These are phyloP conservation scores for Fusarium drepaniforme DNA, from an alignment of 2,329 filamentous ascomycete genomes.

Conservation along the genomic window DNA sequence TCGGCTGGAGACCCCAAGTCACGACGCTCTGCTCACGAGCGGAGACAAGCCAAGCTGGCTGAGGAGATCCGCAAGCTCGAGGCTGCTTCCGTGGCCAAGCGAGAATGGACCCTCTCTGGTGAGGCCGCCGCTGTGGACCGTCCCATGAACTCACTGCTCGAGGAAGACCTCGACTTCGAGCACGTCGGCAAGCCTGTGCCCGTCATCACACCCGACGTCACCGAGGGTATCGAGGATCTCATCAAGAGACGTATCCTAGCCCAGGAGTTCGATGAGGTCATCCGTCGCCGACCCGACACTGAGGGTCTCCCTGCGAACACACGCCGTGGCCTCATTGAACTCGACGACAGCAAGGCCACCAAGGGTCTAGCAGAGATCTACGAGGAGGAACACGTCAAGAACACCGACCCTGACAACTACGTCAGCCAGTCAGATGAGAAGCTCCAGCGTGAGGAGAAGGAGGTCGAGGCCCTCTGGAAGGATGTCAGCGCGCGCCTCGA, in stretches of 20 bases:
- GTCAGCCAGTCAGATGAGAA: constrained; percentile 87
- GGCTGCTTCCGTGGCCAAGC: constrained; percentile 87
- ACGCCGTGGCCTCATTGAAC: constrained; percentile 79
- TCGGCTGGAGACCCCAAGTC: constrained; percentile 78
- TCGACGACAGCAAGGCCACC: constrained; percentile 89
- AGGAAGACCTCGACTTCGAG: constrained; percentile 96
- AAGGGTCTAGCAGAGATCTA: constrained; percentile 93
- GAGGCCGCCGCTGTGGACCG: constrained; percentile 87
- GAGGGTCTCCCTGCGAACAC: constrained; percentile 70
- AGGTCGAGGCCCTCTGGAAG: constrained; percentile 87
- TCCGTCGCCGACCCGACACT: constrained; percentile 83
- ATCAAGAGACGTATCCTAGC: constrained; percentile 94
- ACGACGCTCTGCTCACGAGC: constrained; percentile 87
- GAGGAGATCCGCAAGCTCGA: constrained; percentile 95
- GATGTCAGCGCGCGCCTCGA: constrained; percentile 85
- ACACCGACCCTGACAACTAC: constrained; percentile 81
- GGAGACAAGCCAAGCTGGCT: constrained; percentile 84
- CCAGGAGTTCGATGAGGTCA: constrained; percentile 92
- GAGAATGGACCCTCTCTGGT: constrained; percentile 90
- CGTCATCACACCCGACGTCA: constrained; percentile 91
- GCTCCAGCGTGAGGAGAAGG: constrained; percentile 82
- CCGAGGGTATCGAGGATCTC: constrained; percentile 90
- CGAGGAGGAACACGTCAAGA: constrained; percentile 89
- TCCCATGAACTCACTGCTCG: constrained; percentile 90
- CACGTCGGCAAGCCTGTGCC: constrained; percentile 94